A percentile compares a stretch with the other conserved stretches of the same genome.
Conservation (phyloP, 2,329 filamentous ascomycete genomes). For the Penicillium capsulatum region DNA sequence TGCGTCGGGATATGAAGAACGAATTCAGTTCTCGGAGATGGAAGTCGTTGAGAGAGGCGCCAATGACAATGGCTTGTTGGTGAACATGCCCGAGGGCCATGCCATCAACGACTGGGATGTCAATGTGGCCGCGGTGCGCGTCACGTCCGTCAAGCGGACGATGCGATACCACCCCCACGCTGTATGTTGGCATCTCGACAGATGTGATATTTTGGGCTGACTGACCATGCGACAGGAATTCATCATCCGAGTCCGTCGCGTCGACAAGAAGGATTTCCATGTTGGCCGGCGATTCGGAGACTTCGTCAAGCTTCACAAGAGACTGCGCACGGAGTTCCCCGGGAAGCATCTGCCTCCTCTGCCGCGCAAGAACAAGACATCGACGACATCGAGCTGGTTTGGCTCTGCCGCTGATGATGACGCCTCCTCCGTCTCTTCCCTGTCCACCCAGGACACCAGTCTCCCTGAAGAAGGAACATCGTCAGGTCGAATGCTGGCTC, state of each 20-base stretch:
- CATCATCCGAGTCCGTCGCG: constrained; percentile 75
- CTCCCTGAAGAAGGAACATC: constrained; percentile 36
- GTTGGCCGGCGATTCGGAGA: constrained; percentile 84
- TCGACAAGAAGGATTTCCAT: constrained; percentile 70
- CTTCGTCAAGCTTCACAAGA: constrained; percentile 74
- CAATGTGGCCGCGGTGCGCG: constrained; percentile 85
- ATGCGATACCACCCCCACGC: constrained; percentile 89
- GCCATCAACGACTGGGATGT: constrained; percentile 95
- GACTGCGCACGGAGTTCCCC: constrained; percentile 76
- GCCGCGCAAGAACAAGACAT: constrained; percentile 87
- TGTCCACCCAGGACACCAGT: constrained; percentile 63
- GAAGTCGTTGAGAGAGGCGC: constrained; percentile 92
- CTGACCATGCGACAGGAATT: constrained; percentile 66
- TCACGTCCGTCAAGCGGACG: constrained; percentile 75
- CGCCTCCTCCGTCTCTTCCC: constrained; percentile 74
- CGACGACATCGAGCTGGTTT: constrained; percentile 58
- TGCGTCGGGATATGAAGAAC: constrained; percentile 93
- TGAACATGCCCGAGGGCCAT: constrained; percentile 85
- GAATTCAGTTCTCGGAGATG: constrained; percentile 93
- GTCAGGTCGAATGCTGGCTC: constrained; percentile 31
- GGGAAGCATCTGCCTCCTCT: constrained; percentile 83
- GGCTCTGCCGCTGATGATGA: constrained; percentile 62
- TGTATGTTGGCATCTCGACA: constrained; percentile 47
- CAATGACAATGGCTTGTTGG: constrained; percentile 81
- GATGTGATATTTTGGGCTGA: neutral